These are phyloP conservation scores for Dentipellis sp. DNA, from an alignment of 768 basidiomycete genomes.

Conservation along the genomic window DNA sequence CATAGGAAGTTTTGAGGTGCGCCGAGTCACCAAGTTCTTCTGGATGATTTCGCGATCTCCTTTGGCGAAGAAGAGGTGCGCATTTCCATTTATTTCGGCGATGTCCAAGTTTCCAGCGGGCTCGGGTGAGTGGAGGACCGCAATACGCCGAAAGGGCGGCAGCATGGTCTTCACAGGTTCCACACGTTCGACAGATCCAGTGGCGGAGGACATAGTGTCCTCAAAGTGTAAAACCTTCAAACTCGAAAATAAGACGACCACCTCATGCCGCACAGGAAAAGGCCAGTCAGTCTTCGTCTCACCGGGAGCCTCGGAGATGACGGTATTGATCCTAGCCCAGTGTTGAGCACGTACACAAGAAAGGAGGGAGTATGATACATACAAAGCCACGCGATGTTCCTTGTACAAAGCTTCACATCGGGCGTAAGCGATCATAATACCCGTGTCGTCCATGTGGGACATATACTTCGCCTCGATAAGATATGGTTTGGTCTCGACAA, in stretches of 20 bases:
- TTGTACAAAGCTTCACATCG: background rate
- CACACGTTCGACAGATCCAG: background rate
- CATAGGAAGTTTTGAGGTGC: no score
- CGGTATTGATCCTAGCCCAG: background rate
- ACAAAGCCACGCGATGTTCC: background rate
- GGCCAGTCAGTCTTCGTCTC: background rate
- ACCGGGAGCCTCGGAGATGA: background rate
- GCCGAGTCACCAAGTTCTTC: background rate
- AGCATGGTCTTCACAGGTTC: background rate
- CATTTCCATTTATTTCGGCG: background rate
- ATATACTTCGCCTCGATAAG: constrained; percentile 5
- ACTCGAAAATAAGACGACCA: background rate
- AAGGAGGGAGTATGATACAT: no score
- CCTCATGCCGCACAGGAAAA: background rate
- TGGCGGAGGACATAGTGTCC: background rate
- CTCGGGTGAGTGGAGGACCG: background rate
- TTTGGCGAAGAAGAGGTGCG: background rate
- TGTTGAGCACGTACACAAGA: no score
- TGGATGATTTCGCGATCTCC: background rate
- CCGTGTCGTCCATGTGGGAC: background rate
- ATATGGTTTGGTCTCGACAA: constrained; percentile 8
- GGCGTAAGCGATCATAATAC: background rate
- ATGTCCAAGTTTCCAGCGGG: background rate
- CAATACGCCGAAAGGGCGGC: background rate
- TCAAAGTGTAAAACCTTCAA: background rate